Evolutionary conservation across 2,329 filamentous ascomycete genomes (phyloP), one percentile per base, ranked within the genome.

Genomic region (Arthrocladium fulminans): DNA sequence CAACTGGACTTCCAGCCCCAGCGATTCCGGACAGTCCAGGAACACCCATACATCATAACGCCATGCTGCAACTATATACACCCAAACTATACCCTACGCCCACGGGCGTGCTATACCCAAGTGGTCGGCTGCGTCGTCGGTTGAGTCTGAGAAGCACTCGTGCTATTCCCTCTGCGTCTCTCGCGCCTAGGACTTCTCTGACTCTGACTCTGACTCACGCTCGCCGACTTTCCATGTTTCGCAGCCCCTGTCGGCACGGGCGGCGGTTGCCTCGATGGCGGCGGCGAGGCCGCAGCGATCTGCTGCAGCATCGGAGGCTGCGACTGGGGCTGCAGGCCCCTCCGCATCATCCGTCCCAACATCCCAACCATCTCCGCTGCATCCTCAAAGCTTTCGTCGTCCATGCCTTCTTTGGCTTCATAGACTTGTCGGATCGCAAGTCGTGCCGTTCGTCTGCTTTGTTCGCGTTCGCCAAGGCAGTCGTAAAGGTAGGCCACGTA

Each of bases 401-500:
- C 87, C 80, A 97, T 90, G 17, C 86, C 87, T 65, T 96, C 89
- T 46, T 84, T 81, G 1, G 88, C 88, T 49, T 88, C 84, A 62
- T 96, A 96, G 1, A 96, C 90, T 59, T 95, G 88, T 35, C 85
- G 77, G 52, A 97, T 92, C 2, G 89, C 87, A 30, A 82, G 76
- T 59, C 86, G 84, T 9, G 92, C 90, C 12, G 96, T 67, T 47
- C 78, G 77, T 25, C 89, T 77, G 45, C 87, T 88, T 29, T 74
- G 80, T 19, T 89, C 82, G 40, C 78, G 73, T 58, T 97, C 88
- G 62, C 92, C 87, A 2, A 87, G 75, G 61, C 90, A 97, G 62
- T 97, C 92, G 71, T 90, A 96, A 1, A 96, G 71, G 63, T 96
- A 98, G 0, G 89, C 89, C 12, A 86, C 81, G 63, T 94, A 94